Conservation (phyloP, 257 asterid species). For the Solanum chiquidenum region DNA sequence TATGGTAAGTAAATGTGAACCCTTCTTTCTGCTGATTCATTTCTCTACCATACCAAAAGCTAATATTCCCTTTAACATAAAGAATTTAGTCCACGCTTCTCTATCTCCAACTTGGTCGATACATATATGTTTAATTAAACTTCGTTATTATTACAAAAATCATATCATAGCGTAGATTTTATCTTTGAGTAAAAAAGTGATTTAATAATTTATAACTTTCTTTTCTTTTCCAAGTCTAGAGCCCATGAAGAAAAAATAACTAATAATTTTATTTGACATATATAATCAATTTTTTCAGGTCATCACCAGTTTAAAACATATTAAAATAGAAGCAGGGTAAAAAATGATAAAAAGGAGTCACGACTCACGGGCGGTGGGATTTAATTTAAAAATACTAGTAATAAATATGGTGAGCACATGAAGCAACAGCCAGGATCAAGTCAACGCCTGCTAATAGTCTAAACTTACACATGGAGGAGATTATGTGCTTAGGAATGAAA, state of each 20-base stretch:
- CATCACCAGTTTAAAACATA: not conserved
- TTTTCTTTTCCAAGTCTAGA: not conserved
- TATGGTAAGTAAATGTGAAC: not conserved
- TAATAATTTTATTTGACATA: not conserved
- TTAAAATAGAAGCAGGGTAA: not conserved
- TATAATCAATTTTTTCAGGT: not conserved
- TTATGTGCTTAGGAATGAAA: not conserved
- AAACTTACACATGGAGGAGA: not conserved
- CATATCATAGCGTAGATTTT: not conserved
- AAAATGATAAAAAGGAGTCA: not conserved
- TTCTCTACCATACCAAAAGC: not conserved
- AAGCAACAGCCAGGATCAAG: not conserved
- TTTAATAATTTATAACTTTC: not conserved
- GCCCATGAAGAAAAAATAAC: not conserved
- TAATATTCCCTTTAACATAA: not conserved
- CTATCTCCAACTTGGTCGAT: not conserved
- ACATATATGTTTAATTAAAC: not conserved
- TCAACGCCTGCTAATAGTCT: not conserved
- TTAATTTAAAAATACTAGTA: not conserved
- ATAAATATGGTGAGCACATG: not conserved
- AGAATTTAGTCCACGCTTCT: not conserved
- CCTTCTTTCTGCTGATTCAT: not conserved
- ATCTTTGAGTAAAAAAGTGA: not conserved
- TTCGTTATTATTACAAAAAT: not conserved
- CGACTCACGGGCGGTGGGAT: not conserved